phyloP scores from a whole-genome alignment of 2,329 filamentous ascomycete genomes.

The Penicillium sp. region DNA sequence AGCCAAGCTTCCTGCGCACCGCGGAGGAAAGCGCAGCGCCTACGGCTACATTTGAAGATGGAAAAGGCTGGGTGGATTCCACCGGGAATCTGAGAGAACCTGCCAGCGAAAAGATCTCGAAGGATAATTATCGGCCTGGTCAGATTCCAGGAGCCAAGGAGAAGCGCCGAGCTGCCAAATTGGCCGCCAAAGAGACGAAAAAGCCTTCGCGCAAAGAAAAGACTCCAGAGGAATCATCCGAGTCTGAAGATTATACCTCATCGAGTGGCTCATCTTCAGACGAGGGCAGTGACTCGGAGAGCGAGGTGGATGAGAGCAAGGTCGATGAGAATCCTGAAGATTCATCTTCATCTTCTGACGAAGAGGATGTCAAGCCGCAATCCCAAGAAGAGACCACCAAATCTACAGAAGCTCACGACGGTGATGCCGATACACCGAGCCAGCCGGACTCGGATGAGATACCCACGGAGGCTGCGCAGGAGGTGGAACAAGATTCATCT shows the following conservation, averaged over 20 bases:
- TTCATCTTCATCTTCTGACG: constrained; percentile 29
- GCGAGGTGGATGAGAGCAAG: constrained; percentile 22
- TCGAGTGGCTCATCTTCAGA: constrained; percentile 37
- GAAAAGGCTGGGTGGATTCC: constrained; percentile 83
- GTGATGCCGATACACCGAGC: background rate
- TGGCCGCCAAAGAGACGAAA: constrained; percentile 7
- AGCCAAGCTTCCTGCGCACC: constrained; percentile 75
- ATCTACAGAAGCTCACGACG: constrained; percentile 9
- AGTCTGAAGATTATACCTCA: constrained; percentile 39
- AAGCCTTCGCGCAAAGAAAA: constrained; percentile 14
- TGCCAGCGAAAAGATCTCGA: constrained; percentile 31
- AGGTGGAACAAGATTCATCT: constrained; percentile 30
- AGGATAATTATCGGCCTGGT: constrained; percentile 32
- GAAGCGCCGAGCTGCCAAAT: constrained; percentile 25
- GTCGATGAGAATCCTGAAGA: constrained; percentile 20
- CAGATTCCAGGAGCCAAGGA: constrained; percentile 34
- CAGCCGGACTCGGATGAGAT: constrained; percentile 10
- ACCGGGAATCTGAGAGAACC: constrained; percentile 67
- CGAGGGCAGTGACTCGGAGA: constrained; percentile 30
- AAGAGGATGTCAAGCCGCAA: constrained; percentile 20
- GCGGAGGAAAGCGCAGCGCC: constrained; percentile 47
- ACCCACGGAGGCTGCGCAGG: constrained; percentile 13
- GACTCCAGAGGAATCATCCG: constrained; percentile 19
- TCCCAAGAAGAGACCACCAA: constrained; percentile 8
- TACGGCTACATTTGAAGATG: constrained; percentile 71